Evolutionary conservation across 225 moss, liverwort and hornwort species (phyloP), one percentile per base, ranked within the genome.

Genomic region (Antitrichia curtipendula): DNA sequence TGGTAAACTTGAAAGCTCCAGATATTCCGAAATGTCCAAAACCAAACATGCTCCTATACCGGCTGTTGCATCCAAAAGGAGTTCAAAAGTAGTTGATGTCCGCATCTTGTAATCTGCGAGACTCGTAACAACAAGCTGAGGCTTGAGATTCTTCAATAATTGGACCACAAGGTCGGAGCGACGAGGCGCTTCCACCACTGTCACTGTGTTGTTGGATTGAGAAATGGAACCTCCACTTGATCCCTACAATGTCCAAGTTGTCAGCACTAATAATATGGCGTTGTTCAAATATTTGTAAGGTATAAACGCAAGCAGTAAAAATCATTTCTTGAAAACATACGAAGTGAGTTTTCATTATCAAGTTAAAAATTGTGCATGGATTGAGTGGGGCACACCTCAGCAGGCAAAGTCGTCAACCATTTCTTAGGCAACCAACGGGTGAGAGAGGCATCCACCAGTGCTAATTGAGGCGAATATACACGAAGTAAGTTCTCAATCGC

Each of bases 81-180:
- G 93, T 80, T 99, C 95, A 91, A 99, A 97, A 58, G 97, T 94
- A 81, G 95, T 96, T 62, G 98, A 95, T 56, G 98, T 98, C 87
- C 94, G 93, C 94, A 98, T 95, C 90, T 98, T 97, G 93, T 96
- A 99, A 80, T 96, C 95, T 63, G 96, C 97, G 88, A 99, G 93
- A 79, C 94, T 94, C 76, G 99, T 95, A 75, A 97, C 92, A n/a
- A 99, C 95, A 76, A 99, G 90, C 85, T 96, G 93, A 79, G 99
- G 99, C 89, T 96, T 94, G 82, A 99, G 88, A 84, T 93, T 92
- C 85, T 92, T 95, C 84, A 99, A 82, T 73, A 99, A 92, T 79
- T 92, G 91, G 32, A 93, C 94, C 72, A 99, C 94, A 50, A 99
- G 91, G 85, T 99, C 97, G 60, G 99, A 95, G 61, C 95, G 96